Base-by-base conservation (phyloP, 139 green algal genomes). In the Spirogloea muscicola region DNA sequence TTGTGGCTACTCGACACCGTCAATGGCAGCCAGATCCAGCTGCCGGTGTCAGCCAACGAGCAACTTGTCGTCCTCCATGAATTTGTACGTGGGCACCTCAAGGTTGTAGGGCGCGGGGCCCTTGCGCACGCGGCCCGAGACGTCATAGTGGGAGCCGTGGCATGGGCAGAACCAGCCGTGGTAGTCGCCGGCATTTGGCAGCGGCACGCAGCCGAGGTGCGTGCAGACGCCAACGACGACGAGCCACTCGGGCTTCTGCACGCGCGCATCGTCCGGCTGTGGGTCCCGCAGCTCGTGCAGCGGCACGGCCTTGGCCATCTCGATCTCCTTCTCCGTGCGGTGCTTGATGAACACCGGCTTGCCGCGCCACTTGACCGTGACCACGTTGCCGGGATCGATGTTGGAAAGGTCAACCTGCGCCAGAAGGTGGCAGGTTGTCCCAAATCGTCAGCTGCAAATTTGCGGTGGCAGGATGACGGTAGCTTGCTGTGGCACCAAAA, bases 291-390 rank as follows among this genome's bases (percentile, higher is more conserved):
- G 89, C 38, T 87, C 84, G n/a, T 36, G 69, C 7, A 97, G 40
- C 29, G 88, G 58, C 10, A 95, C 89, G 16, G 72, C 60, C 13
- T 88, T 87, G 2, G 92, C 90, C 34, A 87, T 69, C 2, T 71
- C 79, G 44, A 99, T 94, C 75, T 98, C 92, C 13, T 85, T 86
- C 18, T 49, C 40, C 25, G 90, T 95, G 3, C 94, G 84, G 82
- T 92, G 81, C 38, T 90, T 84, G 67, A 99, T 95, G 85, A 99
- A 99, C 38, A 99, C 95, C 1, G 95, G 95, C 89, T 99, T 99
- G 69, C 95, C 95, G 33, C 95, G 85, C 95, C 95, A 99, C 87
- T 99, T 99, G 51, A 98, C 91, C 2, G 93, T 98, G 18, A 98
- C 88, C 2, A 91, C 96, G 52, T 92, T 68, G 6, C 95, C 95